Evolutionary conservation across 2,329 filamentous ascomycete genomes (phyloP), one percentile per base, ranked within the genome.

Genomic region (Cercospora canescens): DNA sequence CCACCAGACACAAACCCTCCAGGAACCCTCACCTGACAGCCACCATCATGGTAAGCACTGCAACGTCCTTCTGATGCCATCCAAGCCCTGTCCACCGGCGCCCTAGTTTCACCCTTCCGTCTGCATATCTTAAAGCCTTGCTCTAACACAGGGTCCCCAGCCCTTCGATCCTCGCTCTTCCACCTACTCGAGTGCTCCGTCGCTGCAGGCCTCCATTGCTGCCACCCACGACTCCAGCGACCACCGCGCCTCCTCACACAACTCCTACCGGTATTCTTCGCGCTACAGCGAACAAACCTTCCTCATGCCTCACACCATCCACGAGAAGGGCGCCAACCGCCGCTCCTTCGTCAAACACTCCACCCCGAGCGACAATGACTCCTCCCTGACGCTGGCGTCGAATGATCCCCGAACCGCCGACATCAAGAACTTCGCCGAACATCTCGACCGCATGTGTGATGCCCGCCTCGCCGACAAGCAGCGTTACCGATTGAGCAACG

Each of bases 361-460:
- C 41, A 67, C 69, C 18, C 59, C 57, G 8, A 60, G 65, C 65
- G 60, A 56, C 35, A 56, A 35, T 18, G 48, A 26, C 21, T 75
- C 70, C 70, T 70, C 69, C 56, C 69, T 73, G 60, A 76, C 75
- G 18, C 72, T 76, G 34, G 70, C 71, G 58, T 68, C 68, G 45
- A 70, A 70, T 65, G 83, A 85, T 77, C 84, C 85, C 68, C 84
- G 85, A 75, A 81, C 86, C 69, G 83, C 84, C 69, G 87, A 89
- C 74, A 88, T 95, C 77, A 87, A 89, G 78, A 87, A 91, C 72
- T 93, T 95, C 79, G 90, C 91, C 73, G 87, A 89, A 67, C 90
- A 91, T 66, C 87, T 97, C 70, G 89, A 93, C 75, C 91, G 93
- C 75, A 91, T 97, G 81, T 92, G 96, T 80, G 95, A 96, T 84